Conservation (phyloP, 148 eudicot genomes). For the Vaccinium macrocarpon region DNA sequence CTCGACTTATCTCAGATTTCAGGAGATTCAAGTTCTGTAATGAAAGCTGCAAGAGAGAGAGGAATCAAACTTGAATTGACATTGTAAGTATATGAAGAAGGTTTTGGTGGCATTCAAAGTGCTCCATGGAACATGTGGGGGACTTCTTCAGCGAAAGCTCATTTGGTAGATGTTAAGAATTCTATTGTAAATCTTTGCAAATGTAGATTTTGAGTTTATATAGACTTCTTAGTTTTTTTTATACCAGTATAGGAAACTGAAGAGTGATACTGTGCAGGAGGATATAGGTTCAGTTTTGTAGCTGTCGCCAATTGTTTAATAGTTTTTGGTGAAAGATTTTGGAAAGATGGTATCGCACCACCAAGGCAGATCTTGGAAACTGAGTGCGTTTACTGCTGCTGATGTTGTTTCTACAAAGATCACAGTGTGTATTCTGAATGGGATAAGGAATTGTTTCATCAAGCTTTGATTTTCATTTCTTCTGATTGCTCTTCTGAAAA, state of each 20-base stretch:
- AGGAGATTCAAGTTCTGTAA: conserved; percentile 25
- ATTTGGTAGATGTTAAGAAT: conserved; percentile 1
- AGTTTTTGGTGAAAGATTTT: not conserved
- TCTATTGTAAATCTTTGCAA: conserved; percentile 13
- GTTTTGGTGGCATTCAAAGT: not conserved
- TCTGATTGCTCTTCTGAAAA: not conserved
- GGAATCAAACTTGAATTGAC: conserved; percentile 42
- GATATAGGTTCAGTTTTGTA: not conserved
- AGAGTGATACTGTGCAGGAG: not conserved
- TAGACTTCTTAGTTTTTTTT: conserved; percentile 4
- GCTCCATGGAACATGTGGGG: not conserved
- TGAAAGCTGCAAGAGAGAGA: conserved; percentile 50
- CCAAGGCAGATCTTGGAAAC: not conserved
- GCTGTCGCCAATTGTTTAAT: conserved; percentile 5
- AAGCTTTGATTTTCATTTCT: not conserved
- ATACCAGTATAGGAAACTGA: not conserved
- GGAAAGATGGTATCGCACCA: not conserved
- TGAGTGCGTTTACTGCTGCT: not conserved
- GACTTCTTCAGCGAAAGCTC: not conserved
- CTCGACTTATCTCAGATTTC: conserved; percentile 26
- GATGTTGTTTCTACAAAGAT: not conserved
- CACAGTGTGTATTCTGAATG: not conserved
- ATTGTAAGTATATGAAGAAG: conserved; percentile 11
- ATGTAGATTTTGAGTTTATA: not conserved
- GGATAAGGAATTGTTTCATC: not conserved